These are phyloP conservation scores for Aegilops longissima DNA, from an alignment of 176 grass and related monocot species.

Conservation along the genomic window DNA sequence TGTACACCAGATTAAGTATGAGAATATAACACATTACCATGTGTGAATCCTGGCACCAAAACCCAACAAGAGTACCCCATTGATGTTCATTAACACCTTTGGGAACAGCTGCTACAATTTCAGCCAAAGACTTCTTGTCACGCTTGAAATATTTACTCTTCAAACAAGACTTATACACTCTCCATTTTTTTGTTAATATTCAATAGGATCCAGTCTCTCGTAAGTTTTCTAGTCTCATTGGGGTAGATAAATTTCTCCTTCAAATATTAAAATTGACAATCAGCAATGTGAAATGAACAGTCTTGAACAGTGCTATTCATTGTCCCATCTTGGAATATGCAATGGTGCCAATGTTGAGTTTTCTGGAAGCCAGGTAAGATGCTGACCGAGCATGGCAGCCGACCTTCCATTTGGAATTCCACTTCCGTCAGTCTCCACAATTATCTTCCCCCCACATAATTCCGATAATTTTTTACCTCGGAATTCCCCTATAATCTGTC, in stretches of 20 bases:
- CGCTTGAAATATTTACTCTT: slow-evolving; percentile 4
- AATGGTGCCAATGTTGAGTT: slow-evolving; percentile 17
- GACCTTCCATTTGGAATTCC: not conserved
- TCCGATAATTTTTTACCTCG: not conserved
- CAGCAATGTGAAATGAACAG: not conserved
- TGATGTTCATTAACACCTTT: too few relatives aligned
- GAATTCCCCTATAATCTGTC: not conserved
- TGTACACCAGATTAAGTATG: not conserved
- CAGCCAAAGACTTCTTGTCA: not conserved
- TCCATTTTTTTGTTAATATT: not conserved
- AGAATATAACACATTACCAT: not conserved
- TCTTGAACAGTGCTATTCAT: not conserved
- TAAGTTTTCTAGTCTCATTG: not conserved
- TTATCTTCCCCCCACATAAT: not conserved
- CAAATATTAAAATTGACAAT: not conserved
- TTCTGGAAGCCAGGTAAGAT: not conserved
- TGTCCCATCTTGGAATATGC: slow-evolving; percentile 12
- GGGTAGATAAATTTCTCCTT: not conserved
- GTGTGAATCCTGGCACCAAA: too few relatives aligned
- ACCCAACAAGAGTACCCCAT: too few relatives aligned
- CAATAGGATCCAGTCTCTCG: slow-evolving; percentile 1
- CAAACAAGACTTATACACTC: not conserved
- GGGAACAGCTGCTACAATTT: too few relatives aligned
- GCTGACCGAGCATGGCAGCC: not conserved
- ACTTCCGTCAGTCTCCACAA: too few relatives aligned